phyloP scores from a whole-genome alignment of 805 yeast genomes.

The Lachancea cidri region DNA sequence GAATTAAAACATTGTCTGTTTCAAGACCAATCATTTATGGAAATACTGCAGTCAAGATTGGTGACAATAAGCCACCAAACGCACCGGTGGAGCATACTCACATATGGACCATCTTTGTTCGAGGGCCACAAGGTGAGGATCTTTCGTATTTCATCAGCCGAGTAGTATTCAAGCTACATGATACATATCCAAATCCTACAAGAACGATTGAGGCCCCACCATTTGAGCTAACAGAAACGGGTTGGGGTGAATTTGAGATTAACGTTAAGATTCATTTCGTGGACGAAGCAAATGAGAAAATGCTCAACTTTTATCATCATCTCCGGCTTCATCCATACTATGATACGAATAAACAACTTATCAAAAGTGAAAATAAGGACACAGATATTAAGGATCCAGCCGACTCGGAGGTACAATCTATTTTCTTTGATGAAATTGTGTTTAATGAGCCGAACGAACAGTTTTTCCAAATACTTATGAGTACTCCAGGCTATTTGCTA shows the following conservation, averaged over 20 bases:
- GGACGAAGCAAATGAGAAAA: conserved; percentile 84
- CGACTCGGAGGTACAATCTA: conserved; percentile 46
- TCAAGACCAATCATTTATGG: conserved; percentile 80
- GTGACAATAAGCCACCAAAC: conserved; percentile 46
- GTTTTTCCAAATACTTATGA: conserved; percentile 72
- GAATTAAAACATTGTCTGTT: conserved; percentile 53
- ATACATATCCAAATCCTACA: conserved; percentile 84
- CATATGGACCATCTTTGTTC: conserved; percentile 87
- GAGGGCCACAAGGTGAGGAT: conserved; percentile 77
- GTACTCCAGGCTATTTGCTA: conserved; percentile 54
- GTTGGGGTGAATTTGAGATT: conserved; percentile 99
- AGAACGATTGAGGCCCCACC: conserved; percentile 87
- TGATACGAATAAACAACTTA: conserved; percentile 22
- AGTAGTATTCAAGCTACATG: conserved; percentile 92
- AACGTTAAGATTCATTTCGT: conserved; percentile 81
- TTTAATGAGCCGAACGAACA: conserved; percentile 94
- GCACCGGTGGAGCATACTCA: conserved; percentile 92
- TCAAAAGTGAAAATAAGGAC: conserved; percentile 19
- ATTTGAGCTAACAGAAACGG: conserved; percentile 91
- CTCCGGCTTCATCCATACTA: conserved; percentile 86
- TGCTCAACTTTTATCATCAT: conserved; percentile 80
- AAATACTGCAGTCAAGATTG: conserved; percentile 67
- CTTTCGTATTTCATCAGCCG: conserved; percentile 75
- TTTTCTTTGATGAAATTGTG: conserved; percentile 82
- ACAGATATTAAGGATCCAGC: conserved; percentile 10